Evolutionary conservation across 768 basidiomycete species (phyloP), one percentile per base, ranked within the genome.

Genomic region (Crepidotus variabilis): DNA sequence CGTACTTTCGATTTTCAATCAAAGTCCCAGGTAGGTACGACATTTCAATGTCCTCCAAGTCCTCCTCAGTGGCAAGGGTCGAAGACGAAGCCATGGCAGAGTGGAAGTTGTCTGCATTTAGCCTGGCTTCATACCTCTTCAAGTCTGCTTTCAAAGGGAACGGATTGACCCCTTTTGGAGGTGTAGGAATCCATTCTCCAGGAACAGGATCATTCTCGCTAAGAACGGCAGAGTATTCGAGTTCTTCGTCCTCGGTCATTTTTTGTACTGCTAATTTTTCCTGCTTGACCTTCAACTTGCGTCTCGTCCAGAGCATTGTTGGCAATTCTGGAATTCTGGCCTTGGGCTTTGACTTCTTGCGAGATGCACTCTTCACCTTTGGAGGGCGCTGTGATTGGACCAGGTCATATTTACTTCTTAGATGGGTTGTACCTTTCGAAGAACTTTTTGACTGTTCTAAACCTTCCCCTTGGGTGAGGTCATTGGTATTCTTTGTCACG

Each of bases 1-100:
- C 73, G 52, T 58, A 79, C 83, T 75, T 79, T 61, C 82, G 71
- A 34, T 78, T 61, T 61, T 85, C 84, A 10, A 84, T 70, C 47
- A 84, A 82, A 18, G 81, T 73, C 1, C 82, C 84, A 7, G 72
- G 74, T 5, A 47, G 14, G 39, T 63, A 61, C 1, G 52, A 50
- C 7, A 51, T 53, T 13, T 57, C 56, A 24, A 51, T 56, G 22
- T 43, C 50, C 4, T 56, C 49, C 13, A 1, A 4, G 22, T 56
- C 50, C 22, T 33, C 50, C 36, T 21, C 14, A 16, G 24, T 33
- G 18, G 11, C 7, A 8, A 32, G 47, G 10, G 34, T 46, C 18
- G 4, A 16, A 54, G 46, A n/a, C 16, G 45, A 35, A 14, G 47
- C n/a, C 10, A 55, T 36, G 14, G 24, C 35, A 20, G 24, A 21